Evolutionary conservation across 2,329 filamentous ascomycete species (phyloP), one percentile per base, ranked within the genome.

Genomic region (Pseudogymnoascus destructans): DNA sequence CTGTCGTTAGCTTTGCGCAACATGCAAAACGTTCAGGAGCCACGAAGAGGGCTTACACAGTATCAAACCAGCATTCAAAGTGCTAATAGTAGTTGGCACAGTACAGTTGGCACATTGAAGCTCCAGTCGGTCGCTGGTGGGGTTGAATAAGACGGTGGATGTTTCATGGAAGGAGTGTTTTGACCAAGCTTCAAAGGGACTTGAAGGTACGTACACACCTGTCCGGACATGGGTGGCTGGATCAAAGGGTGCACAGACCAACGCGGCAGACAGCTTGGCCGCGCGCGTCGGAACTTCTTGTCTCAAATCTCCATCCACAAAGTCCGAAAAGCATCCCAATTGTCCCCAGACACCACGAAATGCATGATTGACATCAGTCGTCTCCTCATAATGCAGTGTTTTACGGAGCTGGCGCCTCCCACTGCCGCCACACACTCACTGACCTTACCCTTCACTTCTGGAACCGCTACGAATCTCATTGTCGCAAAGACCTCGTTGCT

Each of bases 401-500:
- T 97, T 75, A 91, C 89, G 69, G 93, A 98, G 79, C 79, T 98
- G 71, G 84, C 89, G 71, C 87, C 92, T 76, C 91, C 93, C 58
- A 95, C 91, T 71, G 91, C 91, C 70, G 90, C 97, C 73, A 91
- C 89, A 68, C 87, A 95, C 74, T 89, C 91, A 63, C 74, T 96
- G 67, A 80, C 78, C 61, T 74, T 95, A 38, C 82, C 90, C 33
- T 90, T 98, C 69, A 78, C 86, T 52, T 86, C 86, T 52, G 73
- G 87, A 55, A 79, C 84, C 63, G 82, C 87, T 66, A 86, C 80
- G 71, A 96, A 97, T 70, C 81, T 98, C 64, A 77, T 96, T 64
- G 84, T 98, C 73, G 90, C 89, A 67, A 95, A 91, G 75, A 90
- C 89, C 60, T 96, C 92, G 49, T 77, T 96, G 57, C 83, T 98